Conservation (phyloP, 352 stramenopile species). For the Globisporangium paroecandrum region DNA sequence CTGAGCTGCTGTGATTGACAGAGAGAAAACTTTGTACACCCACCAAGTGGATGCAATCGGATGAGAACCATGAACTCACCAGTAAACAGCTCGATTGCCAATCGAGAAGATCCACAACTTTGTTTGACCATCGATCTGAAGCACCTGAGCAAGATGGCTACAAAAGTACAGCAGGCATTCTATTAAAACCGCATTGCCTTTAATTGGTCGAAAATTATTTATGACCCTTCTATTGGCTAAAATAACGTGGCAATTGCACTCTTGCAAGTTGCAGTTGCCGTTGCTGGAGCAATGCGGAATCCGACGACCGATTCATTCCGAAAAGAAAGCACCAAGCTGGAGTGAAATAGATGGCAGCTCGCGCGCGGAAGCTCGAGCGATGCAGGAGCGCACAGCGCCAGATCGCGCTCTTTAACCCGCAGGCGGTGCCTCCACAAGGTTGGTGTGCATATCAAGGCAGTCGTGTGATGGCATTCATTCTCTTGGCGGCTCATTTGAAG, state of each 20-base stretch:
- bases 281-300: neutral
- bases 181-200: neutral
- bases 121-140: too few species aligned
- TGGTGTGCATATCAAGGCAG: neutral
- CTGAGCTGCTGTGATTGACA: neutral
- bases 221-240: neutral
- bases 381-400: slow-evolving; percentile 42
- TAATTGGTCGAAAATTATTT: neutral
- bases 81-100: neutral
- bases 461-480: too few species aligned
- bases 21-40: neutral
- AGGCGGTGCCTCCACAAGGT: slow-evolving; percentile 47
- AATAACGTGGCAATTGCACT: neutral
- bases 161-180: neutral
- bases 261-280: neutral
- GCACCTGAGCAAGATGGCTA: too few species aligned
- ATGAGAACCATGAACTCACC: neutral
- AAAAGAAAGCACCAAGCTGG: neutral
- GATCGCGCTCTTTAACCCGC: slow-evolving; percentile 56
- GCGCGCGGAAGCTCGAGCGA: slow-evolving; percentile 33
- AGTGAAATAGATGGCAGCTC: slow-evolving; percentile 5
- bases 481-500: neutral
- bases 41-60: neutral
- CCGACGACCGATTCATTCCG: neutral
- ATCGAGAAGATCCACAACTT: neutral